Base-by-base conservation (phyloP, 305 asterid genomes). In the Withania somnifera region DNA sequence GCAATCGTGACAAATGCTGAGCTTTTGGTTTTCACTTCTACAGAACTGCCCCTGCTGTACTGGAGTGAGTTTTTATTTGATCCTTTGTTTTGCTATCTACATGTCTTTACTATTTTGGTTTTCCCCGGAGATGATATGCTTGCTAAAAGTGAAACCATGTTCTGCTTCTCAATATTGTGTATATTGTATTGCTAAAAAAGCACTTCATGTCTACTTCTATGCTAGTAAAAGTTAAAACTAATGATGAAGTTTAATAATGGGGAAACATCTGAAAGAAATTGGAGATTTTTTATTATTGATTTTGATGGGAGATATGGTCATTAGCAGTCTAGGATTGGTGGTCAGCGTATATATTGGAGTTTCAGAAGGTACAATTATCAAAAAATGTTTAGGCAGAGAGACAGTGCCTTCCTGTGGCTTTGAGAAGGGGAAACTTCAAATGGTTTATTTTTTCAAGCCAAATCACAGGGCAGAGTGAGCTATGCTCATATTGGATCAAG, bases 11-110 rank as follows among this genome's bases (percentile, higher is more conserved):
- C 61, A 60, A 85, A 84, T 34, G 87, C 88, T 0, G 93, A 91
- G 82, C 89, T 91, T 24, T 57, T 90, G 85, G 60, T 91, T 68
- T 91, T 91, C 79, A 54, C 91, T 66, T 90, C 93, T 2, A 47
- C 40, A 36, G 89, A 89, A 53, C 77, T 91, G 77, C 89, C 91
- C 9, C 32, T 69, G 52, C n/a, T 5, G 19, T 79, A 56, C 54
- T 78, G 88, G 90, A 91, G 89, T 88, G 52, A 88, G 90, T 69
- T 67, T 30, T 11, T 38, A 40, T 66, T 30, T 81, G 28, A 22
- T 30, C 45, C 36, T 61, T 24, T 47, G 30, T 28, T 63, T 64
- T 5, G 1, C 14, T 19, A 22, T 75, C 24, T 54, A 56, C 53
- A 78, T n/a, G 32, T 78, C 15, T 71, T 78, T 56, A n/a, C 28